These are phyloP conservation scores for Glutinoglossum americanum DNA, from an alignment of 495 filamentous ascomycete genomes.

Conservation along the genomic window DNA sequence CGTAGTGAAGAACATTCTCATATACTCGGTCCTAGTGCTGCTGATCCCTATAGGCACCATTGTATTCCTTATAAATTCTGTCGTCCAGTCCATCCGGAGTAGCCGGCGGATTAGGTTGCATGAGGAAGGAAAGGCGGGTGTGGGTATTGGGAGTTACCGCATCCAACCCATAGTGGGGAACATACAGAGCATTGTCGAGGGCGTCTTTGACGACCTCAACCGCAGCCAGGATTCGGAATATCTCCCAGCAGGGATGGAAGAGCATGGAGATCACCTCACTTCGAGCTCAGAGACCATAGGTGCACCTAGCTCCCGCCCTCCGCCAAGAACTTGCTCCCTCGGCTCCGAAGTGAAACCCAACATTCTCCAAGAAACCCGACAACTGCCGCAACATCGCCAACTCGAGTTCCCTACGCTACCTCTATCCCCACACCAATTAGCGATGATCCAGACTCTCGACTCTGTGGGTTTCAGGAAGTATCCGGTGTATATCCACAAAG, in stretches of 20 bases:
- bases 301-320: background rate
- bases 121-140: conserved; percentile 43
- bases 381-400: background rate
- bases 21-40: conserved; percentile 37
- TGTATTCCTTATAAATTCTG: conserved; percentile 53
- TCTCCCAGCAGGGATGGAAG: conserved; percentile 24
- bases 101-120: conserved; percentile 52
- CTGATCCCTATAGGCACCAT: conserved; percentile 46
- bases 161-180: conserved; percentile 56
- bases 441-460: conserved; percentile 61
- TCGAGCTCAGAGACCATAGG: background rate
- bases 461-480: conserved; percentile 58
- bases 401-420: conserved; percentile 44
- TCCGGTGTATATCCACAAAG: conserved; percentile 67
- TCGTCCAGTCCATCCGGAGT: conserved; percentile 51
- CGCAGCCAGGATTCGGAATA: conserved; percentile 38
- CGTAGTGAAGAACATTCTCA: conserved; percentile 25
- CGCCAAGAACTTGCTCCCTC: conserved; percentile 6
- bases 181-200: conserved; percentile 48
- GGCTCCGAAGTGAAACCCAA: background rate
- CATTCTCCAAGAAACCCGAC: background rate
- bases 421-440: conserved; percentile 56
- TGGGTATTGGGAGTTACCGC: conserved; percentile 42
- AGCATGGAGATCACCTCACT: conserved; percentile 8
- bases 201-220: conserved; percentile 48